Percentiles rank a stretch among this genome's conserved stretches.
phyloP scores from a whole-genome alignment of 805 yeast genomes.

The Cyberlindnera japonica region DNA sequence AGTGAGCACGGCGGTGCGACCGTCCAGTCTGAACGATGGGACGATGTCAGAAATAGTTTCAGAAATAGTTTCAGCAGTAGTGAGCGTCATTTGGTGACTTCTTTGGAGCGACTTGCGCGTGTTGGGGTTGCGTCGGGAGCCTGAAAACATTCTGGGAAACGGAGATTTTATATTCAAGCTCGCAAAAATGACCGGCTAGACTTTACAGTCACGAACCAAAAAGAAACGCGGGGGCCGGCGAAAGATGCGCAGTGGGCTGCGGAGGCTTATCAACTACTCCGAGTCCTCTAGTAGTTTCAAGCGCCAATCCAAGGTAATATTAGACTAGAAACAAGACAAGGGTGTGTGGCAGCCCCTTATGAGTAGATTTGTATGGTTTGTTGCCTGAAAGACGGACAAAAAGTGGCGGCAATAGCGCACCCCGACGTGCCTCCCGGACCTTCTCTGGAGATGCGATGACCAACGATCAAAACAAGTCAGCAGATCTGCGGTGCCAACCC shows the following conservation, averaged over 20 bases:
- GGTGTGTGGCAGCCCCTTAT: no score
- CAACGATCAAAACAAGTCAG: not conserved
- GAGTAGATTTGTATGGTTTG: no score
- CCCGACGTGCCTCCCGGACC: not conserved
- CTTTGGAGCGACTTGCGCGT: not conserved
- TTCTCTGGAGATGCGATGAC: not conserved
- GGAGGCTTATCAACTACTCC: no score
- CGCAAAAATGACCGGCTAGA: constrained; percentile 5
- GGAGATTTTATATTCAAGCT: not conserved
- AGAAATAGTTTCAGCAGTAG: constrained; percentile 19
- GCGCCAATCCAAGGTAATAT: no score
- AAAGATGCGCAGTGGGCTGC: not conserved
- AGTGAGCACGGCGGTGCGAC: constrained; percentile 67
- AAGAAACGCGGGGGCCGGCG: constrained; percentile 1
- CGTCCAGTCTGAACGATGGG: constrained; percentile 65
- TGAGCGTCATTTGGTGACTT: constrained; percentile 8
- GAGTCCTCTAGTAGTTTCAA: no score
- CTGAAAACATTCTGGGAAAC: not conserved
- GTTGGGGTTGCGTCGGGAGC: not conserved
- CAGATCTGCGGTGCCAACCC: not conserved
- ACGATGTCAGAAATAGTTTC: constrained; percentile 29
- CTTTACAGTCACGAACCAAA: not conserved
- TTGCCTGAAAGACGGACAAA: no score
- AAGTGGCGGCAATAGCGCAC: no score
- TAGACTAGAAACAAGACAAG: no score